Conservation (phyloP, 2,329 filamentous ascomycete genomes). For the Emmonsiellopsis sp. region DNA sequence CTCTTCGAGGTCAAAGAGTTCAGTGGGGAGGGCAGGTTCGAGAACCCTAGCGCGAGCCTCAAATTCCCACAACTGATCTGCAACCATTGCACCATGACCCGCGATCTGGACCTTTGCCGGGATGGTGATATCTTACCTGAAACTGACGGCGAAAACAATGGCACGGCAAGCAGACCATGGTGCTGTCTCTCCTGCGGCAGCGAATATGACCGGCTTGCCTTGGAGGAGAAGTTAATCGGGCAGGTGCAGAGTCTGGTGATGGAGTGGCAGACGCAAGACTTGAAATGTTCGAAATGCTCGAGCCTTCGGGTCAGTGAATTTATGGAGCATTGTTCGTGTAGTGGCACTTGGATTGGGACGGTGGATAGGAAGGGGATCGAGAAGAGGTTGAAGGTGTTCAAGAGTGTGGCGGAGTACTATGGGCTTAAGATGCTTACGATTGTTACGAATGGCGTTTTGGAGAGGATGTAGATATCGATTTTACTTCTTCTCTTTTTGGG, state of each 20-base stretch:
- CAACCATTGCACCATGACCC: slow-evolving; percentile 78
- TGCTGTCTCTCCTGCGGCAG: slow-evolving; percentile 66
- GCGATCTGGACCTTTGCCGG: slow-evolving; percentile 85
- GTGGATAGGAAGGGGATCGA: slow-evolving; percentile 58
- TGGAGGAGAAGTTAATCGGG: slow-evolving; percentile 75
- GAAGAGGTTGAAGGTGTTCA: slow-evolving; percentile 59
- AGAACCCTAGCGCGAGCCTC: slow-evolving; percentile 71
- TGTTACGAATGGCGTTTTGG: slow-evolving; percentile 59
- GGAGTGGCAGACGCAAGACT: slow-evolving; percentile 80
- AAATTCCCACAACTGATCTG: slow-evolving; percentile 70
- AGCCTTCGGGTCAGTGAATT: slow-evolving; percentile 76
- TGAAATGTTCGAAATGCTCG: slow-evolving; percentile 68
- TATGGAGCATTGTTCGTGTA: slow-evolving; percentile 92
- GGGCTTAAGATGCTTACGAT: slow-evolving; percentile 70
- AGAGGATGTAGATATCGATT: slow-evolving; percentile 26
- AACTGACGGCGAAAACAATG: slow-evolving; percentile 17
- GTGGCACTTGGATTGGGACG: slow-evolving; percentile 71
- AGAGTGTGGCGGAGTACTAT: slow-evolving; percentile 68
- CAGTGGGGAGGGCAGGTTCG: slow-evolving; percentile 74
- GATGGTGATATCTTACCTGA: slow-evolving; percentile 70
- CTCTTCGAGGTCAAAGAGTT: slow-evolving; percentile 96
- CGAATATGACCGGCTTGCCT: slow-evolving; percentile 65
- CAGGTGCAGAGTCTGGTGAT: slow-evolving; percentile 66
- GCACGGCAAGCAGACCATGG: slow-evolving; percentile 48
- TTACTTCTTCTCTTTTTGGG: background rate